phyloP scores from a whole-genome alignment of 768 basidiomycete species.

The Mycena epipterygia region DNA sequence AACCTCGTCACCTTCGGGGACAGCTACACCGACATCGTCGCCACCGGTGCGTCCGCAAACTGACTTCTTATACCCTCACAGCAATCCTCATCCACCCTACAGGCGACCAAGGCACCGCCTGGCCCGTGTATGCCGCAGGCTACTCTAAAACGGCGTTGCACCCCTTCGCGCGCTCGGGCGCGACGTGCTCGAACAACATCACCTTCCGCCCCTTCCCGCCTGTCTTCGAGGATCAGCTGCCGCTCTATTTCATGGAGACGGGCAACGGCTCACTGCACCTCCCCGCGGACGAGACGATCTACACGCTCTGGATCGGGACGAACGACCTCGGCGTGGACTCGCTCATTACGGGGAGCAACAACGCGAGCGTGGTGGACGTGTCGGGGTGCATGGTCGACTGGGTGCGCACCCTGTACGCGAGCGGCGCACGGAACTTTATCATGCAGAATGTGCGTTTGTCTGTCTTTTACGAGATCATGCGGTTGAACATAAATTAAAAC shows the following conservation, averaged over 20 bases:
- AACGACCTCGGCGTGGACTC: constrained; percentile 71
- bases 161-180: constrained; percentile 73
- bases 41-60: constrained; percentile 34
- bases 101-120: constrained; percentile 62
- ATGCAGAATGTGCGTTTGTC: constrained; percentile 70
- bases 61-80: background rate
- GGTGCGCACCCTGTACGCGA: constrained; percentile 66
- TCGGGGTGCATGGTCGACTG: constrained; percentile 72
- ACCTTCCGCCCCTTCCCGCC: constrained; percentile 71
- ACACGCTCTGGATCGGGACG: constrained; percentile 78
- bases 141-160: constrained; percentile 67
- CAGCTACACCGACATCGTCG: constrained; percentile 70
- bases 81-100: background rate
- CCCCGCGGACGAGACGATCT: constrained; percentile 63
- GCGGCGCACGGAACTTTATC: constrained; percentile 75
- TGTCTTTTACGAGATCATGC: background rate
- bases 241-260: constrained; percentile 60
- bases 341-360: constrained; percentile 63
- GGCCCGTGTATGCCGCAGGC: constrained; percentile 73
- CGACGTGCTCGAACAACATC: constrained; percentile 74
- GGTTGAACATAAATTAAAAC: background rate
- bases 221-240: constrained; percentile 70
- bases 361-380: constrained; percentile 64
- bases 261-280: constrained; percentile 56
- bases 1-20: constrained; percentile 79